phyloP scores from a whole-genome alignment of 805 yeast genomes.

The Tetrapisispora namnaoensis region DNA sequence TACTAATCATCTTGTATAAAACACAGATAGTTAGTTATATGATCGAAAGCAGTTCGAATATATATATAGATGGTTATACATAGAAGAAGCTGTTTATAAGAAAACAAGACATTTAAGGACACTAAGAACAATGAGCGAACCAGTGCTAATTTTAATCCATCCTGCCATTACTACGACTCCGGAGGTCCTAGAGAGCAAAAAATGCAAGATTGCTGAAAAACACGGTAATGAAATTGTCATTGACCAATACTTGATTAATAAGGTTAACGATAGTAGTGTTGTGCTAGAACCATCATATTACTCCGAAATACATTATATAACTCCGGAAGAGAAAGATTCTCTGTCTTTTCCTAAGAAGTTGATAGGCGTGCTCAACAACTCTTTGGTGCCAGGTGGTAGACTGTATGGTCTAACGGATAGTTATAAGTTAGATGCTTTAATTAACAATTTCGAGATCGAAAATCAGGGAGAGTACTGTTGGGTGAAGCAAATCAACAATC shows the following conservation, averaged over 20 bases:
- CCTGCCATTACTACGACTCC: slow-evolving; percentile 59
- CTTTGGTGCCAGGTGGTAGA: slow-evolving; percentile 37
- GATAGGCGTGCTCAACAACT: slow-evolving; percentile 31
- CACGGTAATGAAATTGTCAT: slow-evolving; percentile 19
- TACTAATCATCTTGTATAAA: neutral
- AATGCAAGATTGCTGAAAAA: slow-evolving; percentile 24
- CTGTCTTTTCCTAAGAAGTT: slow-evolving; percentile 40
- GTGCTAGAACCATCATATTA: slow-evolving; percentile 31
- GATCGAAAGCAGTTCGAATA: neutral
- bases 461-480: slow-evolving; percentile 35
- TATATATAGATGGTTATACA: neutral
- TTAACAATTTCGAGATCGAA: slow-evolving; percentile 46
- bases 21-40: neutral
- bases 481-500: slow-evolving; percentile 38
- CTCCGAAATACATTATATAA: slow-evolving; percentile 42
- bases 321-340: slow-evolving; percentile 40
- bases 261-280: slow-evolving; percentile 43
- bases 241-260: slow-evolving; percentile 48
- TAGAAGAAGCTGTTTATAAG: neutral
- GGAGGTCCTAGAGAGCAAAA: slow-evolving; percentile 33
- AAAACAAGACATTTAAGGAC: neutral
- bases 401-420: slow-evolving; percentile 41
- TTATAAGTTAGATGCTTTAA: slow-evolving; percentile 46
- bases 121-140: neutral
- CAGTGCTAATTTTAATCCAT: slow-evolving; percentile 36